Evolutionary conservation across 2,329 filamentous ascomycete genomes (phyloP).

Genomic region (Cladosporium sp.): DNA sequence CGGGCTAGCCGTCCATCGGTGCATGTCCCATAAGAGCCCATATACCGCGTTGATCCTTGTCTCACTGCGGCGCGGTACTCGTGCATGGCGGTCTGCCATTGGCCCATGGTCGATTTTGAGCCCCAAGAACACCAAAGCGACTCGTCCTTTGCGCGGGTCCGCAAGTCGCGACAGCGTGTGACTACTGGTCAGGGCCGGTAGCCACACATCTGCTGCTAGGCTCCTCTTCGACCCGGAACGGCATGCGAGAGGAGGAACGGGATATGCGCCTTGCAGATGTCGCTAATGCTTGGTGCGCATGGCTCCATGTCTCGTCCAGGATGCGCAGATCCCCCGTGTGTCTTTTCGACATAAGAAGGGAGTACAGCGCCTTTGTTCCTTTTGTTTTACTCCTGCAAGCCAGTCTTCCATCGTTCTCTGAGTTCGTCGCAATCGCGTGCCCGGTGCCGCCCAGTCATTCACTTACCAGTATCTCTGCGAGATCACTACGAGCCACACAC

Average conservation of each 20-base stretch:
- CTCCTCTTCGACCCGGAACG: neutral
- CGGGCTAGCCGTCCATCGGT: neutral
- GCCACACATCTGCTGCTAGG: conserved; percentile 8
- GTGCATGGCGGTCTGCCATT: conserved; percentile 4
- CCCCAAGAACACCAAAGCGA: neutral
- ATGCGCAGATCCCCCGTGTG: conserved; percentile 18
- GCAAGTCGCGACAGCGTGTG: neutral
- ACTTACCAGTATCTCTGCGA: conserved; percentile 18
- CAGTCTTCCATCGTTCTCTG: conserved; percentile 15
- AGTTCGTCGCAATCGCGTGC: conserved; percentile 17
- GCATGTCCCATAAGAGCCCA: conserved; percentile 3
- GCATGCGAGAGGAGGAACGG: conserved; percentile 4
- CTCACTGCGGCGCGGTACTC: conserved; percentile 4
- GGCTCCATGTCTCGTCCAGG: conserved; percentile 12
- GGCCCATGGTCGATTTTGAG: neutral
- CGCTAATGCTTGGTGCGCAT: conserved; percentile 13
- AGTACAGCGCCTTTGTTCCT: conserved; percentile 14
- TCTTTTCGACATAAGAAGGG: conserved; percentile 17
- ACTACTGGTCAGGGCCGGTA: conserved; percentile 10
- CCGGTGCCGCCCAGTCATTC: conserved; percentile 23
- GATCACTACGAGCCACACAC: conserved; percentile 14
- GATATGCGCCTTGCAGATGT: conserved; percentile 19
- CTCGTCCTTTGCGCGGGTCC: conserved; percentile 6
- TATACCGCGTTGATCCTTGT: conserved; percentile 5
- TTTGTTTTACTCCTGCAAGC: neutral